phyloP scores from a whole-genome alignment of 805 yeast species.

The Starmerella potacharoeniae region DNA sequence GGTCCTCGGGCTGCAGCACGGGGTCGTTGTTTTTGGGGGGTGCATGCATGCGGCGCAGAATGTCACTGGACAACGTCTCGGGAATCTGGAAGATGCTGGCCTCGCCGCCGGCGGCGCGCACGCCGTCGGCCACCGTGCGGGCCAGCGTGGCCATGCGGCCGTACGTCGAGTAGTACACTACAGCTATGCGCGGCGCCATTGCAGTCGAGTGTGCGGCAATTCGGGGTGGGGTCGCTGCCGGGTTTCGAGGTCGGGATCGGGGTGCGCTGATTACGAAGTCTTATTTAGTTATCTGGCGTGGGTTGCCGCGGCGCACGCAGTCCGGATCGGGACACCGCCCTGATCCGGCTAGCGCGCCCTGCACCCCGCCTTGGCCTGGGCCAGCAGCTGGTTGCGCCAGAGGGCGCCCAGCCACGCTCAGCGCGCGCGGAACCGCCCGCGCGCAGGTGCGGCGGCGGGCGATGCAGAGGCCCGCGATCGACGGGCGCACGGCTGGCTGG shows the following conservation, averaged over 20 bases:
- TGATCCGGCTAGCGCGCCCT: neutral
- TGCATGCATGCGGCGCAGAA: constrained; percentile 53
- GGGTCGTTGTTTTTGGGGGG: constrained; percentile 40
- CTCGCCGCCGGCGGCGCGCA: constrained; percentile 53
- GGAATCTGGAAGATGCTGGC: constrained; percentile 70
- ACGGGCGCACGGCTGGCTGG: too few species aligned
- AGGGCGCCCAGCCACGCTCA: too few species aligned
- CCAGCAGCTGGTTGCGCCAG: too few species aligned
- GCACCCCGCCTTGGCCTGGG: neutral
- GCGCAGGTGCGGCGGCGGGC: too few species aligned
- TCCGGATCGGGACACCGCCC: neutral
- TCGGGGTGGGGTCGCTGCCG: too few species aligned
- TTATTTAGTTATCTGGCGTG: neutral
- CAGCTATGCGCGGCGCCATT: constrained; percentile 46
- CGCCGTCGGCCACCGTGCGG: constrained; percentile 54
- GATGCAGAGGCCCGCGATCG: too few species aligned
- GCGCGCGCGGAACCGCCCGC: too few species aligned
- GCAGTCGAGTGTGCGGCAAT: too few species aligned
- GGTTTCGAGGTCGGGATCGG: too few species aligned
- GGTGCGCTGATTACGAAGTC: neutral
- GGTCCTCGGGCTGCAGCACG: constrained; percentile 44
- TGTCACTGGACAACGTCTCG: constrained; percentile 58
- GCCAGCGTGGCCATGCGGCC: constrained; percentile 67
- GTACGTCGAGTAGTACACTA: constrained; percentile 69
- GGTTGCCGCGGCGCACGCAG: too few species aligned